Evolutionary conservation across 2,329 filamentous ascomycete genomes (phyloP).

Genomic region (Ciborinia camelliae): DNA sequence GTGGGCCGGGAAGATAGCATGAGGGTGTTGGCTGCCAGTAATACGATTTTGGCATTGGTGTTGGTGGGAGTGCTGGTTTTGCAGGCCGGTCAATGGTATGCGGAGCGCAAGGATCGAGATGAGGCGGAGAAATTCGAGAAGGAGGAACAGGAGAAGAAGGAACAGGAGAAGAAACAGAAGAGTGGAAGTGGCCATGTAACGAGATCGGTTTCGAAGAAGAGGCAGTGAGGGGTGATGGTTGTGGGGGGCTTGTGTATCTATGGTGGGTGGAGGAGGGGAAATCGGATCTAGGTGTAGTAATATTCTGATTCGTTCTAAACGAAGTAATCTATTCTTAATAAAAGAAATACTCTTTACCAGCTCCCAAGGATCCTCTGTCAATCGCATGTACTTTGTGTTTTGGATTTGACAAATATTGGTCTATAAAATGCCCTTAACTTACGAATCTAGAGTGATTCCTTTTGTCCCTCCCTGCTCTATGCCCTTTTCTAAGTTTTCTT

Average conservation of each 20-base stretch:
- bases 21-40: slow-evolving; percentile 87
- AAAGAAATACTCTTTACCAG: not conserved
- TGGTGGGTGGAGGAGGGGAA: not conserved
- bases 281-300: slow-evolving; percentile 7
- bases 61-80: slow-evolving; percentile 87
- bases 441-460: too few species aligned
- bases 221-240: slow-evolving; percentile 30
- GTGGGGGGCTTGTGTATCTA: not conserved
- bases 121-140: slow-evolving; percentile 66
- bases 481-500: too few species aligned
- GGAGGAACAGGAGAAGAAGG: slow-evolving; percentile 48
- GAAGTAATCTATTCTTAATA: slow-evolving; percentile 1
- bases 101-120: slow-evolving; percentile 85
- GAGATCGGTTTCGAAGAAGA: slow-evolving; percentile 38
- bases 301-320: not conserved
- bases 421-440: too few species aligned
- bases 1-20: slow-evolving; percentile 84
- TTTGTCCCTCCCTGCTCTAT: too few species aligned
- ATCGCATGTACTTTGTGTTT: not conserved
- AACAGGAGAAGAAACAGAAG: slow-evolving; percentile 37
- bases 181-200: slow-evolving; percentile 25
- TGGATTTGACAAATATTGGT: not conserved
- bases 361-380: not conserved
- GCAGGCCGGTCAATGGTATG: slow-evolving; percentile 98
- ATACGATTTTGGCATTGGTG: slow-evolving; percentile 92